A percentile compares a stretch with the other conserved stretches of the same genome.
Evolutionary conservation across 106 monocot species (phyloP).

Genomic region (Dendrobium huoshanense): DNA sequence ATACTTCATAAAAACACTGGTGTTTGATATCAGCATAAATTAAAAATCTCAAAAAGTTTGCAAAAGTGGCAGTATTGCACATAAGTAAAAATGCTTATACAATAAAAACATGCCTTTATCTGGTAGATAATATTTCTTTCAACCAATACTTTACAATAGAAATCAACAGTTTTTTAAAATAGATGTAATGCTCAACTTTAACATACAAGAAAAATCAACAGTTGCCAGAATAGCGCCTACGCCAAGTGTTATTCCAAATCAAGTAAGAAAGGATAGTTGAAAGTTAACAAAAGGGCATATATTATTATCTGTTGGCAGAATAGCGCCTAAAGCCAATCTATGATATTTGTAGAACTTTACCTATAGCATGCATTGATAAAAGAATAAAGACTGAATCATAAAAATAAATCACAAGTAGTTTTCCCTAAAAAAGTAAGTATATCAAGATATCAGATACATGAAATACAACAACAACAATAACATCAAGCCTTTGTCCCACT

Average conservation of each 20-base stretch:
- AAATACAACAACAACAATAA: too few relatives aligned
- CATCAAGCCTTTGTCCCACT: too few relatives aligned
- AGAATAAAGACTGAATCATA: too few relatives aligned
- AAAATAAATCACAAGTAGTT: not conserved
- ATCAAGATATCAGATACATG: not conserved
- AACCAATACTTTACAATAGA: not conserved
- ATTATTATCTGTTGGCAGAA: not conserved
- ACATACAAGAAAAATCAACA: not conserved
- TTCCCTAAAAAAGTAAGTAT: not conserved
- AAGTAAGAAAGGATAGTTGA: not conserved
- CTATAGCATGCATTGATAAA: too few relatives aligned
- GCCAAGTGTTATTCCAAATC: not conserved
- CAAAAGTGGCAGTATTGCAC: not conserved
- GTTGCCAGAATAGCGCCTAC: not conserved
- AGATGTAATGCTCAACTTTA: not conserved
- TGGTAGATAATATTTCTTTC: not conserved
- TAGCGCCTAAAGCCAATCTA: not conserved
- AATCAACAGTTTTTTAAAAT: not conserved
- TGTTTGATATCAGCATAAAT: not conserved
- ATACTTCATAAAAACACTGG: not conserved
- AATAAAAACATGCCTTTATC: not conserved
- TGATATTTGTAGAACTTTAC: not conserved
- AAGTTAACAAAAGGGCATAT: not conserved
- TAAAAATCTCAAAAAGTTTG: not conserved
- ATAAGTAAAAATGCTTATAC: not conserved